Evolutionary conservation across 2,329 filamentous ascomycete genomes (phyloP).

Genomic region (Aspergillus ustus): DNA sequence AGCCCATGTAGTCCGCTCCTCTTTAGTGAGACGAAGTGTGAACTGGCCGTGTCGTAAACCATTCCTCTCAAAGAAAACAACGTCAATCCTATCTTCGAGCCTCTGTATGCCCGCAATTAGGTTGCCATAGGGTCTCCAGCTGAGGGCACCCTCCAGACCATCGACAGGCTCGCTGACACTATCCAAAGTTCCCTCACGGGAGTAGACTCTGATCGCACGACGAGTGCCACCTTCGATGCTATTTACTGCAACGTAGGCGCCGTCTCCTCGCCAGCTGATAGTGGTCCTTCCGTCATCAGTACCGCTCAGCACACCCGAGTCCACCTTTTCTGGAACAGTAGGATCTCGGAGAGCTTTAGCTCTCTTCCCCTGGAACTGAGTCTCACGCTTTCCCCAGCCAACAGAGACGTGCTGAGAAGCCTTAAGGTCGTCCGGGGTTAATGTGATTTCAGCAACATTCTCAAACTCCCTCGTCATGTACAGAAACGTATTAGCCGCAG

Average conservation of each 20-base stretch:
- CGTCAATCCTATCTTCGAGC: constrained; percentile 69
- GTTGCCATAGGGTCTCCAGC: constrained; percentile 91
- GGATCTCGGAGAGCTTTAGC: constrained; percentile 87
- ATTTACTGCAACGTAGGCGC: constrained; percentile 86
- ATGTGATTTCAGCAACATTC: constrained; percentile 73
- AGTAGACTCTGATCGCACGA: constrained; percentile 86
- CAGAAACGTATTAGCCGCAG: constrained; percentile 75
- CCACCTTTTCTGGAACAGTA: constrained; percentile 90
- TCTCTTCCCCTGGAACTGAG: constrained; percentile 92
- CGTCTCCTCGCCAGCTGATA: constrained; percentile 94
- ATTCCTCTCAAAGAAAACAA: constrained; percentile 96
- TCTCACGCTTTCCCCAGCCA: constrained; percentile 98
- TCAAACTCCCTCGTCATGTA: constrained; percentile 96
- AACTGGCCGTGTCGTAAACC: constrained; percentile 97
- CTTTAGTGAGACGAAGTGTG: constrained; percentile 69
- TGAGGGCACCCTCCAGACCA: constrained; percentile 81
- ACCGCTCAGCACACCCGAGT: constrained; percentile 75
- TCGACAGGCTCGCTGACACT: constrained; percentile 95
- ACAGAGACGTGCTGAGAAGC: constrained; percentile 94
- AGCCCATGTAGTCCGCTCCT: constrained; percentile 60
- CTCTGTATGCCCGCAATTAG: constrained; percentile 85
- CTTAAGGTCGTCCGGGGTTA: constrained; percentile 77
- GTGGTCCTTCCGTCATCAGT: constrained; percentile 72
- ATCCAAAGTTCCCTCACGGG: constrained; percentile 85
- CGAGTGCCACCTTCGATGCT: constrained; percentile 70